These are phyloP conservation scores for Hypoxylon sp. DNA, from an alignment of 2,329 filamentous ascomycete genomes.

Conservation along the genomic window DNA sequence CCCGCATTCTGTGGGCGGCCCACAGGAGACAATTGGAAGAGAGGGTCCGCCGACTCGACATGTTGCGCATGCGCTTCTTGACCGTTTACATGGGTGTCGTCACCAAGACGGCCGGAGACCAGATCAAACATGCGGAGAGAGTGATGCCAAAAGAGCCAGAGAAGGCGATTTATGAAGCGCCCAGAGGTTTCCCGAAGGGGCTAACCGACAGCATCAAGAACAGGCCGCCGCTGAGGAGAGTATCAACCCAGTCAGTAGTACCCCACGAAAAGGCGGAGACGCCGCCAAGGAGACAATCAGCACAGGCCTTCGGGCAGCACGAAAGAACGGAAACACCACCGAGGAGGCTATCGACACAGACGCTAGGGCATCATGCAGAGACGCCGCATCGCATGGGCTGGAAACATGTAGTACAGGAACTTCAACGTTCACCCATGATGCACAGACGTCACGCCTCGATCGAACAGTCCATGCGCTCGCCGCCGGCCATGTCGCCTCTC, in stretches of 20 bases:
- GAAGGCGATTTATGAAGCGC: conserved; percentile 49
- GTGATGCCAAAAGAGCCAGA: conserved; percentile 51
- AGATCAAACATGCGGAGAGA: conserved; percentile 54
- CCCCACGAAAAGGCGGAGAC: conserved; percentile 62
- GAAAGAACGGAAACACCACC: conserved; percentile 62
- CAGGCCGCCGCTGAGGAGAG: conserved; percentile 65
- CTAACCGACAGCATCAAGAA: conserved; percentile 62
- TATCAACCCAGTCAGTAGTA: conserved; percentile 64
- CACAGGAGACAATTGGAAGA: conserved; percentile 69
- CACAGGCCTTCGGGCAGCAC: conserved; percentile 62
- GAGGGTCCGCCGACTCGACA: conserved; percentile 70
- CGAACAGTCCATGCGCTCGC: conserved; percentile 68
- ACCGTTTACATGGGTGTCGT: conserved; percentile 75
- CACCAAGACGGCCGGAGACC: conserved; percentile 56
- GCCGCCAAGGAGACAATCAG: conserved; percentile 67
- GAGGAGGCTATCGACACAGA: conserved; percentile 66
- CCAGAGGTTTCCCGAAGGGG: conserved; percentile 56
- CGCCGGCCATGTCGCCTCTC: conserved; percentile 54
- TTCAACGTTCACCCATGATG: conserved; percentile 73
- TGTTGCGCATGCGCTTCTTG: conserved; percentile 75
- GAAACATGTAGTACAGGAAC: conserved; percentile 74
- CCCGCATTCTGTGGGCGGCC: conserved; percentile 71
- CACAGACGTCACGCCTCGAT: conserved; percentile 74
- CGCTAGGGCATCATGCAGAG: conserved; percentile 60
- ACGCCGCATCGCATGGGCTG: conserved; percentile 68